Base-by-base conservation (phyloP, 1,284 basidiomycete genomes). In the Gomphus sp. region DNA sequence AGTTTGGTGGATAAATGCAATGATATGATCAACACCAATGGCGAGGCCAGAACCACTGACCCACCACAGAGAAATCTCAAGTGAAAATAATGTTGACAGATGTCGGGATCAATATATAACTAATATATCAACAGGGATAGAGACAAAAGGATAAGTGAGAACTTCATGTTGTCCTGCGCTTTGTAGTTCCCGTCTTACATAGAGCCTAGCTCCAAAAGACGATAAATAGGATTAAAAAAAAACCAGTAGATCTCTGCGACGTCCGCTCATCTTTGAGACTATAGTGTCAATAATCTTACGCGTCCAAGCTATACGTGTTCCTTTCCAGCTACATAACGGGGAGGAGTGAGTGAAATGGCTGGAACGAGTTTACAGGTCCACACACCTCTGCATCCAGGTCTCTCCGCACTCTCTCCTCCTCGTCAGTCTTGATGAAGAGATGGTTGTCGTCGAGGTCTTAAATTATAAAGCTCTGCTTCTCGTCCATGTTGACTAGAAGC, bases 391-490 rank as follows among this genome's bases (percentile, higher is more conserved):
- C 68, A 67, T 93, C 91, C 31, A 94, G 74, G 63, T 89, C 82
- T 62, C 75, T 78, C 57, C 84, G 72, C 6, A 94, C 83, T 44
- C 82, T 74, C 64, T 85, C 88, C 66, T 93, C 86, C 58, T 87
- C 81, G 62, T 93, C 91, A 0, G 86, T 83, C 66, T 87, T 87
- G 69, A 93, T 87, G 51, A 94, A 81, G 0, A 94, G 68, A 70
- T 93, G 91, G 57, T 84, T 82, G 62, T 93, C 90, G 67, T 94
- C 92, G 33, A 94, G 70, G 66, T 95, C 92, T 67, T 93, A 87
- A 60, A 93, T 89, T 64, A 94, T 87, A 71, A 94, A 94, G 55
- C 76, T 80, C 14, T 80, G 73, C 65, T 80, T 83, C 70, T 92
- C 88, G 70, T 95, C 90, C 78, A 94, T 82, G 14, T 82, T 76